These are phyloP conservation scores for Fusarium begoniae DNA, from an alignment of 2,329 filamentous ascomycete genomes.

Conservation along the genomic window DNA sequence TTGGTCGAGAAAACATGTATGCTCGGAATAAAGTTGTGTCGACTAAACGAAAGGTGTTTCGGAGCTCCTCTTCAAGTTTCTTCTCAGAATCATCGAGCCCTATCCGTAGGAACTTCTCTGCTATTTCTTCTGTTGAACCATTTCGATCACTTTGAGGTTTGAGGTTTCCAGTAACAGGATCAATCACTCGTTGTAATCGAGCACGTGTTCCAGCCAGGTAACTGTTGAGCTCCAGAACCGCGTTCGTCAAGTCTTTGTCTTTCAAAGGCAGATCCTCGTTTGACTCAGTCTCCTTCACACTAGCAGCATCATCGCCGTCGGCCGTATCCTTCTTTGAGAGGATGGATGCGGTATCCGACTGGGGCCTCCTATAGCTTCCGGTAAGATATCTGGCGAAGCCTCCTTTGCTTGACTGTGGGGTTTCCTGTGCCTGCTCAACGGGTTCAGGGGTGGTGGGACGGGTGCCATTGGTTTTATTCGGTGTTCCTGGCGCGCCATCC, in stretches of 20 bases:
- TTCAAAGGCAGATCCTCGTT: conserved; percentile 66
- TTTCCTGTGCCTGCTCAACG: conserved; percentile 39
- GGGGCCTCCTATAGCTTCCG: conserved; percentile 54
- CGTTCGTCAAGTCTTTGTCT: conserved; percentile 84
- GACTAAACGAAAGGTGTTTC: conserved; percentile 81
- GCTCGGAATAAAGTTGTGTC: conserved; percentile 95
- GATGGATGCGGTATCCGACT: conserved; percentile 67
- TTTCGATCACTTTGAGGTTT: conserved; percentile 59
- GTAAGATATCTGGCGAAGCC: conserved; percentile 66
- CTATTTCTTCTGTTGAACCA: conserved; percentile 57
- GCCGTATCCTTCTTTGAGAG: conserved; percentile 62
- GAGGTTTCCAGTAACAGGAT: conserved; percentile 70
- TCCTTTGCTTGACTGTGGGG: conserved; percentile 51
- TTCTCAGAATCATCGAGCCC: conserved; percentile 59
- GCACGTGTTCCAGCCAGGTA: conserved; percentile 88
- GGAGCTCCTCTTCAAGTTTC: conserved; percentile 75
- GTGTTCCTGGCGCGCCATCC: conserved; percentile 48
- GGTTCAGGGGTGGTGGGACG: conserved; percentile 43
- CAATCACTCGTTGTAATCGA: conserved; percentile 68
- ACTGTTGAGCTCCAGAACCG: conserved; percentile 83
- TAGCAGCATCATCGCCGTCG: conserved; percentile 65
- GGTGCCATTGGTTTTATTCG: conserved; percentile 43
- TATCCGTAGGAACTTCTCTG: conserved; percentile 65
- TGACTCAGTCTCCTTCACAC: conserved; percentile 55
- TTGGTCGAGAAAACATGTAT: conserved; percentile 91